Conservation (phyloP, 106 monocot genomes). For the Xerophyta viscosa region DNA sequence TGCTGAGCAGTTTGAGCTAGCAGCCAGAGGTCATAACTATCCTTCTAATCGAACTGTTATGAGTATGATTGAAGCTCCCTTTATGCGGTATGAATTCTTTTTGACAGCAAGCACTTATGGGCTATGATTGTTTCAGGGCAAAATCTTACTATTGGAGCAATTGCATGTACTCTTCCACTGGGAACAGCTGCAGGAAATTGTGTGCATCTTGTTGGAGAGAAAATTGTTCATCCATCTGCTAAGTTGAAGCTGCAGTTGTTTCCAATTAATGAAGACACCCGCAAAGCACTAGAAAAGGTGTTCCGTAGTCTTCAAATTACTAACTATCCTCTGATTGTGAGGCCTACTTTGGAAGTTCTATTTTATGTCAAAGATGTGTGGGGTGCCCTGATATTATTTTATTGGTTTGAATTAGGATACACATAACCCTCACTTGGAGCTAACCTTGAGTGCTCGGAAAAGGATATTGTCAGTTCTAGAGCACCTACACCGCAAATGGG, state of each 20-base stretch:
- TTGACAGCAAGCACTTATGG: slow-evolving; percentile 1
- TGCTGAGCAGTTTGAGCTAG: slow-evolving; percentile 75
- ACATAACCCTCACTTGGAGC: slow-evolving; percentile 87
- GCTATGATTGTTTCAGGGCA: slow-evolving; percentile 4
- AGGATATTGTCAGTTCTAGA: slow-evolving; percentile 87
- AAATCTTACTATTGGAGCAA: slow-evolving; percentile 7
- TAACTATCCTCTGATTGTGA: too few relatives aligned
- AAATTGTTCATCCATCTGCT: slow-evolving; percentile 21
- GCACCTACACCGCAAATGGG: slow-evolving; percentile 93
- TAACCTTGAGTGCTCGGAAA: slow-evolving; percentile 84
- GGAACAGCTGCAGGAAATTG: slow-evolving; percentile 4
- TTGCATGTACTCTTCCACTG: background rate
- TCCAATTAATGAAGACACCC: slow-evolving; percentile 74
- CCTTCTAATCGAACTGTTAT: slow-evolving; percentile 17
- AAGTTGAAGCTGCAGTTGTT: slow-evolving; percentile 92
- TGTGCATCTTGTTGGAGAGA: slow-evolving; percentile 32
- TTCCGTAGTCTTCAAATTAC: background rate
- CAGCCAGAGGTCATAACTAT: slow-evolving; percentile 18
- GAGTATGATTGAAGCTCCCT: slow-evolving; percentile 32
- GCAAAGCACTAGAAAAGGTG: slow-evolving; percentile 81
- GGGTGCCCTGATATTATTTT: background rate
- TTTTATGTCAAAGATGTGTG: background rate
- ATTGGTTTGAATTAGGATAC: slow-evolving; percentile 35
- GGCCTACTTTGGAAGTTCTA: too few relatives aligned
- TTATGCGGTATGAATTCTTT: background rate